Base-by-base conservation (phyloP, 225 moss, liverwort and hornwort species). In the Polytrichum formosum region DNA sequence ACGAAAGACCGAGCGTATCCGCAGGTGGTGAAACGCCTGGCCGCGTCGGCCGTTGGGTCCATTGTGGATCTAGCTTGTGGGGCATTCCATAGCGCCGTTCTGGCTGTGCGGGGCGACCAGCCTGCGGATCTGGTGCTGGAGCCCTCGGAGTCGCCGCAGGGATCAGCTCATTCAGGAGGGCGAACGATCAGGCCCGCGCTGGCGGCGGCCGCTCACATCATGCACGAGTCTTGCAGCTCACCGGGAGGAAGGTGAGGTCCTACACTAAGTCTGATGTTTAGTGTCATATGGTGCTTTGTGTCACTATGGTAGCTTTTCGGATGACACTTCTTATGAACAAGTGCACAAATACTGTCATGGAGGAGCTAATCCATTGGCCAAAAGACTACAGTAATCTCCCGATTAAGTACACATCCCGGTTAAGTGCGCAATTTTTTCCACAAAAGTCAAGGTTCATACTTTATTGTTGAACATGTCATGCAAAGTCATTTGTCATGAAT, bases 81-180 rank as follows among this genome's bases (percentile, higher is more conserved):
- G 22, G 75, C 75, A 18, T 75, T 68, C 25, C 75, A 75, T 18
- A 75, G 75, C 65, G 75, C 46, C 18, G 62, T 71, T 37, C 71
- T 71, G 8, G 35, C 71, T 17, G 71, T 71, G 46, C 33, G 62
- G 20, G 71, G 53, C 30, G 71, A 61, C 13, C 71, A 63, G 53
- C 62, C 60, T 8, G 25, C 26, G 18, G 71, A 71, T 53, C 61
- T 61, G 16, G 60, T 71, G 10, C 37, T 71, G 18, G 71, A 71
- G 30, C 61, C 71, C 8, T 3, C 46, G 3, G 25, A 53, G 17
- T 63, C 71, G 28, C 71, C 71, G 7, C 33, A 37, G 61, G 13
- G 2, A 46, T 46, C 46, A 1, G 46, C 46, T 46, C 46, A 13
- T 46, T 3, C 46, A 16, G 61, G 21, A 18, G 62, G 61, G 25